Base-by-base conservation (phyloP, 768 basidiomycete genomes). In the Boletus tylopilopsis region DNA sequence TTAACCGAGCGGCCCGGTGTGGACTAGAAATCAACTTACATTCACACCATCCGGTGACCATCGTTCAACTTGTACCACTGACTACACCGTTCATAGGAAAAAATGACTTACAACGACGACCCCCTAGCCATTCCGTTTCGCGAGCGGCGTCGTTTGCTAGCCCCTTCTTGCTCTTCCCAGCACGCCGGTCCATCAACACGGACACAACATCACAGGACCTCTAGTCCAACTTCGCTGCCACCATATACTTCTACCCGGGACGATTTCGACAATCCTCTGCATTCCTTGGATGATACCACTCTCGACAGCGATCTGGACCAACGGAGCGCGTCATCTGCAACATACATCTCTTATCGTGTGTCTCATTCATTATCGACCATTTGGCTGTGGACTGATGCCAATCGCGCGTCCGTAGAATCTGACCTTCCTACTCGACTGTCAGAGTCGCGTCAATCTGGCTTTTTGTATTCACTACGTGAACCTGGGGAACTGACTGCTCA, bases 401-500 rank as follows among this genome's bases (percentile, higher is more conserved):
- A 33, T 29, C 16, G 16, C 36, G 16, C 53, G 16, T 62, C 47
- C 35, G 43, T 53, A n/a, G 56, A 51, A 15, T 29, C 16, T 22
- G 41, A 42, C 13, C 5, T 24, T 15, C 12, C 34, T 25, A 4
- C 38, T 18, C 40, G 32, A 24, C 18, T 23, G 33, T 46, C 41
- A 40, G 48, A 49, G 47, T 51, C 54, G 18, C 50, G 42, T 42
- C 48, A 40, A 47, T 36, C 57, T 44, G 24, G 12, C 27, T 54
- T 51, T 47, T 37, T 45, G 13, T 56, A 55, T 33, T 41, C 54
- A 5, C 47, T 62, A 24, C 49, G 41, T 12, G 58, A 62, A 15
- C 64, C 64, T 39, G 66, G 66, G 4, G 54, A 64, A 48, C 50
- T 60, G 50, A 69, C 55, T 19, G 53, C 55, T 42, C 33, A 52